Base-by-base conservation (phyloP, 2,329 filamentous ascomycete genomes). In the Aspergillus niger region DNA sequence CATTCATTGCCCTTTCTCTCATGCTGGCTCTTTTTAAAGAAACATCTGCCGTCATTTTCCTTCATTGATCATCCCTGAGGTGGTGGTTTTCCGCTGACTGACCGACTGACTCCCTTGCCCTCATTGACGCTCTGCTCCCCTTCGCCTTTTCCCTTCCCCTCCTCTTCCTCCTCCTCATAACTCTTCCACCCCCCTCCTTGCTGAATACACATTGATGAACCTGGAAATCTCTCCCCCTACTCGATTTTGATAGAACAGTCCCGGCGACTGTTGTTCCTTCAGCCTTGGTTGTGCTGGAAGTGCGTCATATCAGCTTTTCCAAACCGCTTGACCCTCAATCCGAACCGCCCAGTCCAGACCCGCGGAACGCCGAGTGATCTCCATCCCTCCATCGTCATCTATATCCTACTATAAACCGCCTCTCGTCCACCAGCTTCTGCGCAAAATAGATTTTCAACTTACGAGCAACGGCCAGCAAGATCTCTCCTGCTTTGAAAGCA, bases 281-380 rank as follows among this genome's bases (percentile, higher is more conserved):
- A 43, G 41, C 20, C 41, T 44, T 44, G 10, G n/a, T 22, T 22
- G 41, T 22, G 20, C 41, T 44, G 41, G 20, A 44, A 44, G 41
- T 44, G 41, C 41, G 41, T 44, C 41, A 44, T 44, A 44, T 44
- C 41, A 24, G 20, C 11, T 44, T 20, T 30, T 30, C 28, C 28
- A 30, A 30, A 30, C 28, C 28, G 28, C 28, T 30, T 30, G 28
- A 44, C 17, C 41, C 22, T 24, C 13, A 26, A n/a, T 15, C 47
- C n/a, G 47, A 50, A 17, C 47, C 47, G 47, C 24, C 47, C 47
- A 17, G 26, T 50, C 47, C 47, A 50, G 47, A 50, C 47, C 47
- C 47, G 47, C 24, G 47, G 47, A 50, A 50, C 47, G 26, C 26
- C 47, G 24, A 28, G 26, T n/a, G 41, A 44, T 44, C 47, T 30